Conservation (phyloP, 202 grass and related monocot species). For the Schoenoplectus triqueter region DNA sequence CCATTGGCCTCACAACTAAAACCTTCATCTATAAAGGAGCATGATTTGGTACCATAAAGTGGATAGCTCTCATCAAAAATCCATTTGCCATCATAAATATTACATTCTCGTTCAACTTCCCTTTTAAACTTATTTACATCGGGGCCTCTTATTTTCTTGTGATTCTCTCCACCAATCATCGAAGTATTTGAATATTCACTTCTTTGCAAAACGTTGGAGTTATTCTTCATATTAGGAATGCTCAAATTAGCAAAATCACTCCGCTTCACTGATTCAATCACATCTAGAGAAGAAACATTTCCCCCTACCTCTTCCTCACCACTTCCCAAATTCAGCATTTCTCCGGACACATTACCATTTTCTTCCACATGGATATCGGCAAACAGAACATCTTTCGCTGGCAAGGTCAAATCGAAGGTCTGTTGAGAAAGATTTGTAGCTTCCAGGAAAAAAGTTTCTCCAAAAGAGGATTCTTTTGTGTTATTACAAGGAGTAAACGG, state of each 20-base stretch:
- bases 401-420: slow-evolving; percentile 38
- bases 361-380: slow-evolving; percentile 16
- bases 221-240: neutral
- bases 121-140: slow-evolving; percentile 22
- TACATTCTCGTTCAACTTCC: slow-evolving; percentile 42
- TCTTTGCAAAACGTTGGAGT: neutral
- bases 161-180: slow-evolving; percentile 12
- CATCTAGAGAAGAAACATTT: slow-evolving; percentile 41
- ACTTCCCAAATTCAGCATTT: slow-evolving; percentile 22
- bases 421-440: slow-evolving; percentile 36
- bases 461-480: slow-evolving; percentile 22
- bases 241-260: slow-evolving; percentile 26
- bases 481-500: slow-evolving; percentile 29
- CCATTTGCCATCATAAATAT: slow-evolving; percentile 81
- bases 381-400: slow-evolving; percentile 20
- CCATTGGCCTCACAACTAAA: slow-evolving; percentile 88
- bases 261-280: slow-evolving; percentile 26
- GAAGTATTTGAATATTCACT: neutral
- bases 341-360: slow-evolving; percentile 35
- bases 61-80: slow-evolving; percentile 87
- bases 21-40: slow-evolving; percentile 88
- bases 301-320: slow-evolving; percentile 31
- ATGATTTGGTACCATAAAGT: slow-evolving; percentile 64
- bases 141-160: slow-evolving; percentile 14
- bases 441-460: slow-evolving; percentile 4